Base-by-base conservation (phyloP, 1,284 basidiomycete genomes). In the Marasmius oreades region DNA sequence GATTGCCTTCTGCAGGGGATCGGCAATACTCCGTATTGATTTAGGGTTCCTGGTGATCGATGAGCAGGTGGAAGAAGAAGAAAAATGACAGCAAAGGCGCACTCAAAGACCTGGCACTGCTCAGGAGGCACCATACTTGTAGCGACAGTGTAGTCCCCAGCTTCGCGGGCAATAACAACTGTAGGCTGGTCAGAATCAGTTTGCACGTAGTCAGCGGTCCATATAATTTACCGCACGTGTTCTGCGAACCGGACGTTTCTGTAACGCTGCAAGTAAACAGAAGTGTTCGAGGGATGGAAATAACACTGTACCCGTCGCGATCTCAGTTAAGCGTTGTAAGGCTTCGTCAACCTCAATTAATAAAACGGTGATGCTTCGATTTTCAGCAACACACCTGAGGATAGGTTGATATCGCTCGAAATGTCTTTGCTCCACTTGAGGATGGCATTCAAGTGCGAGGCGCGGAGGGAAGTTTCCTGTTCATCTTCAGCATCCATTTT, bases 371-470 rank as follows among this genome's bases (percentile, higher is more conserved):
- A 22, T 16, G n/a, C 2, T 7, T 16, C 12, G 23, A 28, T 22
- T 16, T 16, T 24, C 7, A 8, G 8, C 18, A 46, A 24, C 68
- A 39, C 62, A 79, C 82, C 81, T 56, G 81, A 81, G 34, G 79
- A 80, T 26, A 89, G 67, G 62, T 86, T 86, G 47, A 88, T 86
- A 65, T 88, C 85, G 39, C 83, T 81, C 0, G 85, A 86, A 20
- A 89, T 87, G 56, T 86, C 84, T 65, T 85, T 84, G 63, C 84
- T 86, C 81, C 84, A 87, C 60, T 82, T 84, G 37, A 86, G 72
- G 51, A 86, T 86, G 0, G 81, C 81, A 39, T 80, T 81, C 20
- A 86, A 69, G 64, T 86, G 84, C 44, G 78, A 72, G 20, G 83
- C 82, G 52, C 75, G 76, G 43, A 87, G 65, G 14, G 74, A 77